Evolutionary conservation across 768 basidiomycete species (phyloP).

Genomic region (Rickenella mellea): DNA sequence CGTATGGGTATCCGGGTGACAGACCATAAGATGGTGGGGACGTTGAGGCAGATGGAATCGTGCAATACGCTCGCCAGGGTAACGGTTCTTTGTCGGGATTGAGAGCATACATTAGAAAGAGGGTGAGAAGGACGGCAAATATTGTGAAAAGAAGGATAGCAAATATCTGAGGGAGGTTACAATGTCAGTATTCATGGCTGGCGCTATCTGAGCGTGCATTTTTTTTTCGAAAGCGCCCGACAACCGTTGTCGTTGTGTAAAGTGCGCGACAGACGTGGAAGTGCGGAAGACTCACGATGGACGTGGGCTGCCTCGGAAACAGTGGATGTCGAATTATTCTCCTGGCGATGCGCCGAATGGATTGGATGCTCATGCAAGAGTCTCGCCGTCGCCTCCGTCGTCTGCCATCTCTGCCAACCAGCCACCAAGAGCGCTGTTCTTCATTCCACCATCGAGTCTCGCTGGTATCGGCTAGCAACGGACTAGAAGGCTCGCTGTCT

Average conservation of each 20-base stretch:
- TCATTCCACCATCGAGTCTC: constrained; percentile 32
- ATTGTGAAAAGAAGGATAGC: constrained; percentile 67
- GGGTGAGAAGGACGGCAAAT: constrained; percentile 76
- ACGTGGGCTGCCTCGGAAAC: constrained; percentile 72
- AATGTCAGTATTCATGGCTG: constrained; percentile 10
- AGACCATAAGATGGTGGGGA: constrained; percentile 29
- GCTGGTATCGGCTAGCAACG: constrained; percentile 27
- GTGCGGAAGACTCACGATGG: constrained; percentile 48
- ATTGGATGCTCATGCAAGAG: constrained; percentile 31
- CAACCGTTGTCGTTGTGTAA: too few species aligned
- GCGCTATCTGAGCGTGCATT: too few species aligned
- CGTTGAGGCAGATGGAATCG: constrained; percentile 45
- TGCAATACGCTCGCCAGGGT: constrained; percentile 92
- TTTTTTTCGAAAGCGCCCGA: too few species aligned
- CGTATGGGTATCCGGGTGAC: constrained; percentile 25
- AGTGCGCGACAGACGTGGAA: not conserved
- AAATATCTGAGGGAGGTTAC: constrained; percentile 37
- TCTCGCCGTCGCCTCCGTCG: constrained; percentile 45
- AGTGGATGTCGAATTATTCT: constrained; percentile 60
- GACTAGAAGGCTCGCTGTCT: constrained; percentile 48
- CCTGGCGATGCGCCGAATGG: constrained; percentile 44
- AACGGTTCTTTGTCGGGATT: constrained; percentile 94
- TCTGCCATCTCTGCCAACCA: constrained; percentile 19
- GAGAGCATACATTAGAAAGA: constrained; percentile 83
- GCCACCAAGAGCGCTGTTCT: constrained; percentile 51